phyloP scores from a whole-genome alignment of 257 asterid genomes.

The Solanum virginianum region DNA sequence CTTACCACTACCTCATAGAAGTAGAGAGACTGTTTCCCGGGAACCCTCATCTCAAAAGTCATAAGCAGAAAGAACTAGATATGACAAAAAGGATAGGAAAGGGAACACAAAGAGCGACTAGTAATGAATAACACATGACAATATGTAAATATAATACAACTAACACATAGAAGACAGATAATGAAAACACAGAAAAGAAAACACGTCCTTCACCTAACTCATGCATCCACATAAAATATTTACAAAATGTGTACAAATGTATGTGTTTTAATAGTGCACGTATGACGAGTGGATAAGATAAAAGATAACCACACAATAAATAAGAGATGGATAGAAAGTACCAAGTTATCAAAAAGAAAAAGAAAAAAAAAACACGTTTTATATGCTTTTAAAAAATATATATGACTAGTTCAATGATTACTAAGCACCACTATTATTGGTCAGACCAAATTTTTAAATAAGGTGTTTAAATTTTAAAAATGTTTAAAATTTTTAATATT shows the following conservation, averaged over 20 bases:
- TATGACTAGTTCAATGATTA: neutral
- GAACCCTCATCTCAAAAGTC: too few species aligned
- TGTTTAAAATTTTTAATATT: neutral
- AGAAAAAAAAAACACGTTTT: neutral
- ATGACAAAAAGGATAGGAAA: too few species aligned
- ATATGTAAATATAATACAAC: too few species aligned
- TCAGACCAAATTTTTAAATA: neutral
- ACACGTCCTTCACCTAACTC: too few species aligned
- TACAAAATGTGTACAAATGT: neutral
- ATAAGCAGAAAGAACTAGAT: too few species aligned
- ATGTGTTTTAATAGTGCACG: neutral
- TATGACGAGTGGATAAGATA: neutral
- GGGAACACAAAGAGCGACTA: too few species aligned
- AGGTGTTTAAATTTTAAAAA: neutral
- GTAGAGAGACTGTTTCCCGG: too few species aligned
- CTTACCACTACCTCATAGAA: too few species aligned
- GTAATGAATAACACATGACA: too few species aligned
- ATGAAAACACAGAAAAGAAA: too few species aligned
- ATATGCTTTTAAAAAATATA: neutral
- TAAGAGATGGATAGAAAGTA: neutral
- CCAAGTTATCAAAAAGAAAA: neutral
- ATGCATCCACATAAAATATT: too few species aligned
- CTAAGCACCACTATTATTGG: neutral
- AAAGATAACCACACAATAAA: neutral
- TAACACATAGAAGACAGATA: too few species aligned